Base-by-base conservation (phyloP, 257 asterid species). In the Plantago ovata region DNA sequence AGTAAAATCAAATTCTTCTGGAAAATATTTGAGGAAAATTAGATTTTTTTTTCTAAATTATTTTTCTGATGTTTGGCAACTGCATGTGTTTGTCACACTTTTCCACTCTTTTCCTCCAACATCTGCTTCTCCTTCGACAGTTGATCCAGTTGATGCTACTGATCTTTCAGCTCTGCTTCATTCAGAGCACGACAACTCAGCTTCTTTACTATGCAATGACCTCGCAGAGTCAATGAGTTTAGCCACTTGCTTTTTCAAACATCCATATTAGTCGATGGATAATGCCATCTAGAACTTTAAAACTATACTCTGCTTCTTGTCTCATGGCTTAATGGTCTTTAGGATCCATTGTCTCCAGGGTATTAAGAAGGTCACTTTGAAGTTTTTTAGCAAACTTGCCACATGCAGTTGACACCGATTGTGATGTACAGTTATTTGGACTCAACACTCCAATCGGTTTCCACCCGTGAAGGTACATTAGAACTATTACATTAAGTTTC, bases 261-360 rank as follows among this genome's bases (percentile, higher is more conserved):
- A 64, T 63, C 49, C 55, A 53, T 61, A 39, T 53, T n/a, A n/a
- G n/a, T 72, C 67, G 1, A 61, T 24, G 10, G 13, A 40, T 40
- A n/a, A 79, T 44, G 10, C 40, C 44, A 56, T 67, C 79, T 18
- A 82, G 56, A 44, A 79, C 78, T 39, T 66, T 59, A 68, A 74
- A 82, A 9, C 76, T 65, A n/a, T 53, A 56, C 32, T 72, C 53
- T 20, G 84, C 75, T 24, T 51, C 85, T 10, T 28, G 47, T 20
- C n/a, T 49, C 81, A 82, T 79, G 64, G 71, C 45, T 40, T 64
- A 64, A 9, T 81, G 81, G 65, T 81, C 81, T 36, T 63, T 60
- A 36, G 58, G 55, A 58, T 66, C 72, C 75, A 58, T 68, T 1
- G 63, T 61, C 57, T 69, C 76, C 53, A 81, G 28, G 40, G 52